phyloP scores from a whole-genome alignment of 345 rosid genomes.

The Noccaea caerulescens region DNA sequence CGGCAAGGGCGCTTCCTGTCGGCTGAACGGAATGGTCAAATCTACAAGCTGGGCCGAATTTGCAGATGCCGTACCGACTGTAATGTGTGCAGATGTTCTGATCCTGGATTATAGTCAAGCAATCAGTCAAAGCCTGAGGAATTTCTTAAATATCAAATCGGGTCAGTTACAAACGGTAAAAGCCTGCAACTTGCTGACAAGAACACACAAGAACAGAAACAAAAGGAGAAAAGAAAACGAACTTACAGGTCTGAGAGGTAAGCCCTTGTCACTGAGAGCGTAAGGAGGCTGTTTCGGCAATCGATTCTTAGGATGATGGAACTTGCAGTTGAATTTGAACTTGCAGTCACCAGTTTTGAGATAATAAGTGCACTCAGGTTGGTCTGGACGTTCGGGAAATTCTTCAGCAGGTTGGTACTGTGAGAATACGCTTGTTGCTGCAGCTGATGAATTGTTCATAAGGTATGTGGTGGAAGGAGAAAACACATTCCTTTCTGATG shows the following conservation, averaged over 20 bases:
- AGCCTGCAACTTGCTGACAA: background rate
- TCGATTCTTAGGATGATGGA: constrained; percentile 80
- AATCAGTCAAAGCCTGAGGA: background rate
- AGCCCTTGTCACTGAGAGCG: constrained; percentile 80
- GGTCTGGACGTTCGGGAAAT: constrained; percentile 92
- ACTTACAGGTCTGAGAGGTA: constrained; percentile 97
- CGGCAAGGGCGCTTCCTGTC: constrained; percentile 29
- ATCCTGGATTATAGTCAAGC: constrained; percentile 54
- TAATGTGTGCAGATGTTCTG: constrained; percentile 74
- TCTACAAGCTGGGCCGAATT: constrained; percentile 88
- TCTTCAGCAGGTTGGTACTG: constrained; percentile 67
- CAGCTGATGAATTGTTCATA: constrained; percentile 49
- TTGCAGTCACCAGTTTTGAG: constrained; percentile 90
- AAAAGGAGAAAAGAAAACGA: background rate
- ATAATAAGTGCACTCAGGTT: constrained; percentile 81
- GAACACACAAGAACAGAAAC: constrained; percentile 5
- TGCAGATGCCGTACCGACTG: constrained; percentile 94
- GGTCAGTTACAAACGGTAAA: constrained; percentile 2
- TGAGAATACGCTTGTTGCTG: constrained; percentile 51
- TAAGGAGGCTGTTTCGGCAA: constrained; percentile 54
- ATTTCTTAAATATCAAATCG: background rate
- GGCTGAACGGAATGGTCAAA: constrained; percentile 48
- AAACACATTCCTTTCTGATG: constrained; percentile 58
- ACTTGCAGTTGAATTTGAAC: constrained; percentile 83
- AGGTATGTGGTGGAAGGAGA: constrained; percentile 53